These are phyloP conservation scores for Trichoderma sp. DNA, from an alignment of 2,329 filamentous ascomycete species.

Conservation along the genomic window DNA sequence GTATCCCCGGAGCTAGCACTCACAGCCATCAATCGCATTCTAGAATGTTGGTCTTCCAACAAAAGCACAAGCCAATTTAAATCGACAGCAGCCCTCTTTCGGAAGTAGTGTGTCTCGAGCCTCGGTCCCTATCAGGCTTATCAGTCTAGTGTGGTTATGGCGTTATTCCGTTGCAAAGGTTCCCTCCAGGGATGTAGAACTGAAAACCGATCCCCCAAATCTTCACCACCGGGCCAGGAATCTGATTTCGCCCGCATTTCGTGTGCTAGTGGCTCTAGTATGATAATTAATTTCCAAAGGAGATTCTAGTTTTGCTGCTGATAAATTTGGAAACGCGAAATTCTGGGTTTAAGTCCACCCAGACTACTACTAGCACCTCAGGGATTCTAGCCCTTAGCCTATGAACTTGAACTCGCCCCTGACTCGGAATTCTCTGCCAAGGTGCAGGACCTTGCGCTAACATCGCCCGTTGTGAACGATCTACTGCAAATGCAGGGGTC, in stretches of 20 bases:
- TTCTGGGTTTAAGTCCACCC: background rate
- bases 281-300: background rate
- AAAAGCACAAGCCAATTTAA: background rate
- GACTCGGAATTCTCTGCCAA: background rate
- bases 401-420: background rate
- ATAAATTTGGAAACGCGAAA: background rate
- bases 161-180: constrained; percentile 4
- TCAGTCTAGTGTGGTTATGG: background rate
- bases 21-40: background rate
- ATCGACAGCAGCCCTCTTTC: background rate
- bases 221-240: background rate
- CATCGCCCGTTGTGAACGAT: constrained; percentile 1
- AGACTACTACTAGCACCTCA: background rate
- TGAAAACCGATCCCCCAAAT: background rate
- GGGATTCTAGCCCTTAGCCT: background rate
- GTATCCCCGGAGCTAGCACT: constrained; percentile 1
- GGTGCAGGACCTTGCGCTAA: constrained; percentile 2
- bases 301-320: background rate
- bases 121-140: background rate
- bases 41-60: background rate
- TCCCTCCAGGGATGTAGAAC: background rate
- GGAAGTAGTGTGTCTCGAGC: background rate
- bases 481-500: constrained; percentile 5
- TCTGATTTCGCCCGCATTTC: background rate
- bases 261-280: background rate